These are phyloP conservation scores for Fistulina hepatica DNA, from an alignment of 1,284 basidiomycete genomes.

Conservation along the genomic window DNA sequence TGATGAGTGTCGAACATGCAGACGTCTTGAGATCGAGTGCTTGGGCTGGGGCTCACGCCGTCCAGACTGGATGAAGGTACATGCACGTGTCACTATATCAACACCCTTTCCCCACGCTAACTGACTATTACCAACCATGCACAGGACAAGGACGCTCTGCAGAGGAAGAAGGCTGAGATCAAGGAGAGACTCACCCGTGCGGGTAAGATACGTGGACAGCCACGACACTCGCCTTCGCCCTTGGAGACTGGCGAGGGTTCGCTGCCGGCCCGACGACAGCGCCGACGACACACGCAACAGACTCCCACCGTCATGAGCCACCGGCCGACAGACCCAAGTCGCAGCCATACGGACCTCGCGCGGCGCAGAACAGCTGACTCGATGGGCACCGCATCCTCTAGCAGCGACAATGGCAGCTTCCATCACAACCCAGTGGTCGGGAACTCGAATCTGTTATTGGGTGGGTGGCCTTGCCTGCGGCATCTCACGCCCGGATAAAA, in stretches of 20 bases:
- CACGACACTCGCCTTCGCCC: slow-evolving; percentile 54
- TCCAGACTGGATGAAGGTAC: slow-evolving; percentile 74
- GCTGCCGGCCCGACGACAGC: slow-evolving; percentile 25
- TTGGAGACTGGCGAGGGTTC: slow-evolving; percentile 57
- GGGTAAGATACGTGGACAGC: slow-evolving; percentile 71
- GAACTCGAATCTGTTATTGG: too few species aligned
- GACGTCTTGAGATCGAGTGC: slow-evolving; percentile 64
- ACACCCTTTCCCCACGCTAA: slow-evolving; percentile 4
- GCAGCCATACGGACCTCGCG: too few species aligned
- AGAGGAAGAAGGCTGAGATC: slow-evolving; percentile 72
- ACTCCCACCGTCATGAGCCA: too few species aligned
- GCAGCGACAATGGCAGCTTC: too few species aligned
- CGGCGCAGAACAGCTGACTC: too few species aligned
- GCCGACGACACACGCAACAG: too few species aligned
- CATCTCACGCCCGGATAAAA: too few species aligned
- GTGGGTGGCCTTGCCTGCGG: too few species aligned
- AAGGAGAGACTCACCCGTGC: slow-evolving; percentile 66
- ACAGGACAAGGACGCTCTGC: slow-evolving; percentile 73
- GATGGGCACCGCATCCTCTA: too few species aligned
- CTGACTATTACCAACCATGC: slow-evolving; percentile 5
- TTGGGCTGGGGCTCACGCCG: slow-evolving; percentile 71
- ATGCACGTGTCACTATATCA: slow-evolving; percentile 5
- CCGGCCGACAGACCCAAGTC: too few species aligned
- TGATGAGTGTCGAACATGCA: slow-evolving; percentile 67
- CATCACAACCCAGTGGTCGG: too few species aligned